These are phyloP conservation scores for Aspergillus versicolor DNA, from an alignment of 2,329 filamentous ascomycete genomes.

Conservation along the genomic window DNA sequence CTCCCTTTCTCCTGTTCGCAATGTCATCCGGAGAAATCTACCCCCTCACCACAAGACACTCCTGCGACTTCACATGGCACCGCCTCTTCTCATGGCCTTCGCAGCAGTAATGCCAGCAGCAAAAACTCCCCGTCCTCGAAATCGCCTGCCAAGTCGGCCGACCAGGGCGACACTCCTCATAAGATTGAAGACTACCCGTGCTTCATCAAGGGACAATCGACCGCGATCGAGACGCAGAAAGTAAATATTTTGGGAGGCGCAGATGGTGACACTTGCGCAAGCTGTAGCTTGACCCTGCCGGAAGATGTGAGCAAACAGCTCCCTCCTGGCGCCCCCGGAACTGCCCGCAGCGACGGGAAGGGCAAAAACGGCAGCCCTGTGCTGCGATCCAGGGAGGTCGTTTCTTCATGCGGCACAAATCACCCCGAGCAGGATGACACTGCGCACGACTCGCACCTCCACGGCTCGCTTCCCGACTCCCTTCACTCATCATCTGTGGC, in stretches of 20 bases:
- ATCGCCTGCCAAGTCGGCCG: slow-evolving; percentile 13
- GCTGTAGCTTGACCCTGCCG: slow-evolving; percentile 57
- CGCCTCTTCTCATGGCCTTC: slow-evolving; percentile 26
- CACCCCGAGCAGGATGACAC: slow-evolving; percentile 39
- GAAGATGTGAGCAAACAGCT: slow-evolving; percentile 55
- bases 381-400: slow-evolving; percentile 54
- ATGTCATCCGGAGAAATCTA: slow-evolving; percentile 46
- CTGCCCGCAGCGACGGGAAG: slow-evolving; percentile 49
- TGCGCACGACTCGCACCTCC: slow-evolving; percentile 32
- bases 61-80: slow-evolving; percentile 34
- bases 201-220: slow-evolving; percentile 44
- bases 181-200: slow-evolving; percentile 53
- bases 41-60: slow-evolving; percentile 43
- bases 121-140: slow-evolving; percentile 19
- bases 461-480: slow-evolving; percentile 40
- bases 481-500: slow-evolving; percentile 41
- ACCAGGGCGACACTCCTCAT: slow-evolving; percentile 23
- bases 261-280: slow-evolving; percentile 57
- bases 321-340: slow-evolving; percentile 54
- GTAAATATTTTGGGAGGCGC: slow-evolving; percentile 42
- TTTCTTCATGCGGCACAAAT: slow-evolving; percentile 50
- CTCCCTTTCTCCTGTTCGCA: slow-evolving; percentile 54
- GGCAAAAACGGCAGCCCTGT: slow-evolving; percentile 55
- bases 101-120: slow-evolving; percentile 13
- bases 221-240: slow-evolving; percentile 46